Evolutionary conservation across 2,329 filamentous ascomycete species (phyloP).

Genomic region (Diaporthe humulicola): DNA sequence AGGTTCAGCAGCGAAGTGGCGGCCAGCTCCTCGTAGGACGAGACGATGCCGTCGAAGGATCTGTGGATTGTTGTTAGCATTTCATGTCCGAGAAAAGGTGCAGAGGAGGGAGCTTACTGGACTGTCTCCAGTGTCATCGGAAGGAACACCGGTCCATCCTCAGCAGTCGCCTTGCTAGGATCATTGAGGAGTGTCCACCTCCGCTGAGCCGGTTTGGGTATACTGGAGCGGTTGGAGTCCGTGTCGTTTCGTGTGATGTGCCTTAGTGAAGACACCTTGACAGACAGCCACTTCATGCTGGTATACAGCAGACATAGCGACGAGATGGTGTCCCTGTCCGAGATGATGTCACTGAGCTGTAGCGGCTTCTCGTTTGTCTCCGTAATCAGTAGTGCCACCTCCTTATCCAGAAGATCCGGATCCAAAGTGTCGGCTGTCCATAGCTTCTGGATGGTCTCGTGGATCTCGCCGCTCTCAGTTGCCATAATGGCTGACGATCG

Average conservation of each 20-base stretch:
- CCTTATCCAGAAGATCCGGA: conserved; percentile 72
- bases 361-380: conserved; percentile 73
- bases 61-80: conserved; percentile 53
- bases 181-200: conserved; percentile 88
- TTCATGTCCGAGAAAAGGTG: neutral
- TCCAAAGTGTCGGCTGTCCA: conserved; percentile 70
- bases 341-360: conserved; percentile 85
- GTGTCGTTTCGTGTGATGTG: conserved; percentile 83
- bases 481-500: conserved; percentile 81
- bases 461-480: conserved; percentile 78
- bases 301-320: conserved; percentile 92
- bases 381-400: conserved; percentile 69
- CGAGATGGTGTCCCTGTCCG: conserved; percentile 87
- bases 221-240: conserved; percentile 70
- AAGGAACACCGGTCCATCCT: conserved; percentile 80
- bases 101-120: conserved; percentile 66
- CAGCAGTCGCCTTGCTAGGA: conserved; percentile 68
- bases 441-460: conserved; percentile 76
- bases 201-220: conserved; percentile 72
- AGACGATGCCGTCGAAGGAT: conserved; percentile 88
- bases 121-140: conserved; percentile 90
- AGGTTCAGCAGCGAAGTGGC: conserved; percentile 85
- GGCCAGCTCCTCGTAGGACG: conserved; percentile 85
- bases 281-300: conserved; percentile 97
- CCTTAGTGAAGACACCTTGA: conserved; percentile 84